Percentiles rank a stretch among this genome's conserved stretches.
Conservation (phyloP, 371 early-diverging fungal species). For the Dichotomocladium elegans region DNA sequence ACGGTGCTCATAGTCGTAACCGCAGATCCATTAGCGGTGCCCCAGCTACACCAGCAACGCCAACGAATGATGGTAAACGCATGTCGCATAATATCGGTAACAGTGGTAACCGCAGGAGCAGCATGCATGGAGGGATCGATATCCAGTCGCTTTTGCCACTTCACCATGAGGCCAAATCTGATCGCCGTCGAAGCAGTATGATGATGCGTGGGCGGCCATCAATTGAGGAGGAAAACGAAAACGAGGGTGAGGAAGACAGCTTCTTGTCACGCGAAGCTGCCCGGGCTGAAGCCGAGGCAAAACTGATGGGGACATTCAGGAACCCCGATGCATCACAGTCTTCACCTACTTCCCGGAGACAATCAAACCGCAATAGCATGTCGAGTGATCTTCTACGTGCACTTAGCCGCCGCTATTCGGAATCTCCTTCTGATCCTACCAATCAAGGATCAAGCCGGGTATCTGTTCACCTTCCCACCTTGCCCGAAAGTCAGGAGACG, state of each 20-base stretch:
- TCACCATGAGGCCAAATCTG: constrained; percentile 4
- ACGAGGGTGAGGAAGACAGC: constrained; percentile 8
- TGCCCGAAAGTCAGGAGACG: constrained; percentile 17
- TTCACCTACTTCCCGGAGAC: not conserved
- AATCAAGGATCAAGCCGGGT: constrained; percentile 11
- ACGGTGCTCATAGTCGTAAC: not conserved
- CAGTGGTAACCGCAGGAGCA: constrained; percentile 10
- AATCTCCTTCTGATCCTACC: constrained; percentile 15
- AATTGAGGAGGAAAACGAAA: constrained; percentile 12
- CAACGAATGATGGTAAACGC: constrained; percentile 17
- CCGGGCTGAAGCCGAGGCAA: constrained; percentile 37
- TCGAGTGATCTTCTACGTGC: not conserved
- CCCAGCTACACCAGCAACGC: constrained; percentile 8
- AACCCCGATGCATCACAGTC: constrained; percentile 7
- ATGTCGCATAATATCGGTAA: constrained; percentile 23
- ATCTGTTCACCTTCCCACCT: constrained; percentile 23
- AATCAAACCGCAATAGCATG: not conserved
- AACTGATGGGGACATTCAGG: constrained; percentile 27
- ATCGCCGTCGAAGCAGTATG: constrained; percentile 10
- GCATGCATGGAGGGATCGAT: constrained; percentile 8
- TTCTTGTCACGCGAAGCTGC: constrained; percentile 20
- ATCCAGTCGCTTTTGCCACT: constrained; percentile 13
- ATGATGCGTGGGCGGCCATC: constrained; percentile 11
- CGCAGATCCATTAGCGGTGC: not conserved
- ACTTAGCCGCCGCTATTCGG: constrained; percentile 20